Evolutionary conservation across 1,284 basidiomycete genomes (phyloP).

Genomic region (Puccinia coronata): DNA sequence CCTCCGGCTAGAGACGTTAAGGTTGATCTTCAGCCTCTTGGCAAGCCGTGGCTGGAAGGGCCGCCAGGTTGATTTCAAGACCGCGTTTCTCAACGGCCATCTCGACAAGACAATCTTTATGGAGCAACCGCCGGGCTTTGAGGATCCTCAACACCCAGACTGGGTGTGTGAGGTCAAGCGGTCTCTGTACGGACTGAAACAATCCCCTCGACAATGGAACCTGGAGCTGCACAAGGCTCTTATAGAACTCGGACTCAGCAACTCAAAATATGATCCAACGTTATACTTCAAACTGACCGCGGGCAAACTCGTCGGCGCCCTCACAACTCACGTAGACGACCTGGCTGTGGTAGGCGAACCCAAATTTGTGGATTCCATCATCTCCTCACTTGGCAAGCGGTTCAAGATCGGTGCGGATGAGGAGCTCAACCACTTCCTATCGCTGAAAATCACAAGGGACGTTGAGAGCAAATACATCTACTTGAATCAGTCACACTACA

Average conservation of each 20-base stretch:
- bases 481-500: too few species aligned
- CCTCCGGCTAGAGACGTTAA: neutral
- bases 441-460: too few species aligned
- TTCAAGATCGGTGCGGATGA: too few species aligned
- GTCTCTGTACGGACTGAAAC: slow-evolving; percentile 12
- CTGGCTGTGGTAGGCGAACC: neutral
- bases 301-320: neutral
- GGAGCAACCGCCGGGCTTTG: too few species aligned
- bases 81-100: neutral
- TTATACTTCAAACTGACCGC: neutral
- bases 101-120: too few species aligned
- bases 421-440: too few species aligned
- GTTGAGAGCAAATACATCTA: too few species aligned
- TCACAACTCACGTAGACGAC: neutral
- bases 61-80: too few species aligned
- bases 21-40: neutral
- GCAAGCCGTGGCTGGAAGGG: too few species aligned
- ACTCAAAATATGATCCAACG: neutral
- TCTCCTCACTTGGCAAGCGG: neutral
- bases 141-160: too few species aligned
- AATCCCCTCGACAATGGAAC: slow-evolving; percentile 15
- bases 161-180: neutral
- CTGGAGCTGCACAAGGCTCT: neutral
- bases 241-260: neutral
- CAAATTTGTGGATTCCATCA: neutral